Evolutionary conservation across 192 early-diverging fungal genomes (phyloP), one percentile per base, ranked within the genome.

Genomic region (Thoreauomyces humboldtii): DNA sequence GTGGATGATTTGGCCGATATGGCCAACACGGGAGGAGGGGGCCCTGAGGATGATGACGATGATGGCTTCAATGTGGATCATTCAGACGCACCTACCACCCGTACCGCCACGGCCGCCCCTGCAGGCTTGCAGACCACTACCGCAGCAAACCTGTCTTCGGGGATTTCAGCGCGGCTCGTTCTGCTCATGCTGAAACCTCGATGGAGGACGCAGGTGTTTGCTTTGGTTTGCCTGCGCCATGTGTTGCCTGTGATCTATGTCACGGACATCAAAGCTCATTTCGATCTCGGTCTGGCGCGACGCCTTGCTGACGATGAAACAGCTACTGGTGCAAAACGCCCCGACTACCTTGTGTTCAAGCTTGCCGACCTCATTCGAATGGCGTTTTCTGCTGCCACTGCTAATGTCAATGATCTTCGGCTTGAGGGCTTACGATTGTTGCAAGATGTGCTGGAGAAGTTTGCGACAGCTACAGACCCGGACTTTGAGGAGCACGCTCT

Each of bases 361-460:
- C 74, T 99, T 0, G 83, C 86, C 0, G 95, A 98, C 54, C 52
- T 99, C 43, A 87, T 99, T 37, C 88, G 92, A 7, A 86, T 95
- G 63, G 91, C 93, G 0, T 96, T 97, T 47, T 88, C 86, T 43
- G 91, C 95, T 0, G 88, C 94, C 1, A 91, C 94, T 0, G 80
- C 88, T 0, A 79, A 81, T 21, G 88, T 91, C 0, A 76, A 85
- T 27, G 85, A 86, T 33, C 73, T 98, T 55, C 78, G 91, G 19
- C 68, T 90, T 17, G 82, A 90, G 47, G 97, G 97, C 4, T 82
- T 96, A 34, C 66, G 68, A 9, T 71, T 99, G 21, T 71, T 99
- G 35, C 82, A 89, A 59, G 87, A 88, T 21, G 66, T 98, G 2
- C 81, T 97, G 28, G 84, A 86, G 60, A 72, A 80, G 73, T 97